Base-by-base conservation (phyloP, 495 filamentous ascomycete species). In the Evernia prunastri region DNA sequence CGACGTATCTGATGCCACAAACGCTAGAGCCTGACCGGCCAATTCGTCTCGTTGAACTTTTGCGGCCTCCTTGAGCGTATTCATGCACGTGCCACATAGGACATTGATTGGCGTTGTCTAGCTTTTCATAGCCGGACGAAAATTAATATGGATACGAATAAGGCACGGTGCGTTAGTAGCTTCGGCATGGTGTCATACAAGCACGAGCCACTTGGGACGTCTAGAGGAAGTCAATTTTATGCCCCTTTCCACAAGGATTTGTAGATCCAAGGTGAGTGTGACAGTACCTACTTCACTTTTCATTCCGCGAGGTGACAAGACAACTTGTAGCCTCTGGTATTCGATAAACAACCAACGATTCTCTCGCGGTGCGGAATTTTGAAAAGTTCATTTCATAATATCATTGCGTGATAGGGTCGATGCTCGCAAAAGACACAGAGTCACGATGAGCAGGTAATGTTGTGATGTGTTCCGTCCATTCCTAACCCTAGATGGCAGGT, bases 121-220 rank as follows among this genome's bases (percentile, higher is more conserved):
- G 49, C 25, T 53, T 53, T 7, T 2, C 5, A 31, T 53, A 53
- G 49, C 12, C 12, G 12, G 49, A 53, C 12, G 27, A 18, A 17
- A 31, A 53, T n/a, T n/a, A n/a, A 27, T 12, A 17, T 13, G 25
- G 13, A 9, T 31, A 25, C 49, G 25, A 53, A 53, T 53, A 53
- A 53, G 49, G 49, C 49, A 53, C 49, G 49, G 49, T 53, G 13
- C 25, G 49, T 53, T 53, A 31, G 49, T 53, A 27, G 31, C 4
- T 4, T 31, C 23, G 49, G 27, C 11, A 53, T 53, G 49, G 31
- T 13, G 13, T 27, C 27, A 53, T 51, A 4, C n/a, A 11, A 51
- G 25, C 25, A 51, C 47, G 4, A 29, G 10, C 23, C 47, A 51
- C 11, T 15, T 15, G 10, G 25, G 10, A 15, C 0, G 12, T 15